Evolutionary conservation across 345 rosid species (phyloP), one percentile per base, ranked within the genome.

Genomic region (Eucalyptus curtisii): DNA sequence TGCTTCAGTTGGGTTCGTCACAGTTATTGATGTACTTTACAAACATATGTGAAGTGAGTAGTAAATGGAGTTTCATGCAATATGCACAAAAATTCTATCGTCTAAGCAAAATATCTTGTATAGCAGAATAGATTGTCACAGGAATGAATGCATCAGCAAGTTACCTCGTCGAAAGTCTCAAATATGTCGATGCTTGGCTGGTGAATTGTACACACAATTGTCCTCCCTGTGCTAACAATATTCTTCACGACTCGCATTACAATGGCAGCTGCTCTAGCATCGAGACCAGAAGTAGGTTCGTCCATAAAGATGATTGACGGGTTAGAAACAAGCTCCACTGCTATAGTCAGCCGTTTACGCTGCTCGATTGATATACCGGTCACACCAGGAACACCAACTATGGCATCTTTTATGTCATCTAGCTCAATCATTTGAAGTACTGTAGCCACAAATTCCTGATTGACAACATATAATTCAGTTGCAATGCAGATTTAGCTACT

Each of bases 91-190:
- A 40, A 76, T 13, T 64, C 37, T 64, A 3, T 15, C 15, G 19
- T n/a, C 76, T 64, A 13, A 64, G 76, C 37, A 7, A n/a, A n/a
- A 64, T 8, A n/a, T n/a, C 9, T 7, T 12, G 49, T 48, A 14
- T 40, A 49, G 33, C n/a, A n/a, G 45, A 49, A 8, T 13, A 86
- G 49, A n/a, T 14, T 57, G 37, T 44, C 9, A 31, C 25, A 17
- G n/a, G 31, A 31, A 57, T 55, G 7, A 16, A 81, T 11, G 53
- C 5, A 24, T 45, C 42, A 49, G 42, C 7, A 48, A 49, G 68
- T 90, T 89, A 93, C 95, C 95, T 89, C 89, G 20, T 89, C 87
- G 5, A 89, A 89, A 30, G 91, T 68, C 52, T 89, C 91, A 52
- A 89, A 89, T 14, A 89, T 59, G 84, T 89, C 87, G 3, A 89